Conservation (phyloP, 768 basidiomycete genomes). For the Lepiota brunneoincarnata region DNA sequence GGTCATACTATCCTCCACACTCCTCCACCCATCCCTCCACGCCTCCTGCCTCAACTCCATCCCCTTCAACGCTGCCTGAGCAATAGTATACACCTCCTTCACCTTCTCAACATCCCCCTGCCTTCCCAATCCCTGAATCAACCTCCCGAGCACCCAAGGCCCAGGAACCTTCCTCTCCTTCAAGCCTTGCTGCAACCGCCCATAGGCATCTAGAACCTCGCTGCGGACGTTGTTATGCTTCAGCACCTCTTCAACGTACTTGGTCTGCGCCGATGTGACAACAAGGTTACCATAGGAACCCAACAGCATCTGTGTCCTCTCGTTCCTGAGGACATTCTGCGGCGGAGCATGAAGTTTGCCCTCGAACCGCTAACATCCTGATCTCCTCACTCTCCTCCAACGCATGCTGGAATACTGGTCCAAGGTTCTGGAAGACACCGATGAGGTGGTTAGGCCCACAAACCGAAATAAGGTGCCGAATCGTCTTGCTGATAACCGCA, state of each 20-base stretch:
- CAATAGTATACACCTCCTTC: conserved; percentile 60
- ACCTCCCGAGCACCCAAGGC: conserved; percentile 48
- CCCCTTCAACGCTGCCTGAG: conserved; percentile 56
- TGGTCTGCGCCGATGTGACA: conserved; percentile 1
- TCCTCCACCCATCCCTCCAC: conserved; percentile 57
- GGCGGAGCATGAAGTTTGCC: neutral
- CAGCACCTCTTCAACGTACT: conserved; percentile 11
- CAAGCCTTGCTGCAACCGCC: conserved; percentile 45
- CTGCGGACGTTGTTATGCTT: conserved; percentile 3
- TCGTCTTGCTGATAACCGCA: conserved; percentile 3
- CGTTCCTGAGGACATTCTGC: neutral
- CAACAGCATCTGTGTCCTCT: neutral
- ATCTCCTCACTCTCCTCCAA: conserved; percentile 20
- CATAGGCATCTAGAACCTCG: conserved; percentile 37
- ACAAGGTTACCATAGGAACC: neutral
- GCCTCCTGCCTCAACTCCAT: conserved; percentile 26
- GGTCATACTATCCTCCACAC: conserved; percentile 87
- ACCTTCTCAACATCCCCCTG: conserved; percentile 57
- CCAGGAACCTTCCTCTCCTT: conserved; percentile 45
- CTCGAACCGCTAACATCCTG: conserved; percentile 1
- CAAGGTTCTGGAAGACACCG: conserved; percentile 26
- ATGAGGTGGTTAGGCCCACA: conserved; percentile 20
- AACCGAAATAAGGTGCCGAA: conserved; percentile 7
- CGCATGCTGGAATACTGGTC: conserved; percentile 27
- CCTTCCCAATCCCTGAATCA: conserved; percentile 73